Conservation (phyloP, 495 filamentous ascomycete genomes). For the Halenospora varia region DNA sequence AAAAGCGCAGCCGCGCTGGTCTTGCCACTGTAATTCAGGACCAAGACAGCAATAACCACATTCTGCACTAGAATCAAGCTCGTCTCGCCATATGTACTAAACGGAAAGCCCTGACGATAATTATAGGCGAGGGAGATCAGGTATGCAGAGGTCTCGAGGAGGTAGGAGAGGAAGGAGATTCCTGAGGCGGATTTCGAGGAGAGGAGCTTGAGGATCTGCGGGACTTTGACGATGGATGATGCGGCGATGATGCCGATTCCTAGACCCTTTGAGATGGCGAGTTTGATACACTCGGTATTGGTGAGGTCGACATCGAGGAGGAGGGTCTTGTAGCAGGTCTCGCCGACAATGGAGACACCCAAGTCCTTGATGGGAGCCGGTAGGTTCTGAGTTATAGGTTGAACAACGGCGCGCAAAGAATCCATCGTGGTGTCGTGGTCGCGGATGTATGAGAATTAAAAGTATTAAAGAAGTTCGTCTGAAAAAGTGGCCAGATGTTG, state of each 20-base stretch:
- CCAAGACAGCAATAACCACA: constrained; percentile 77
- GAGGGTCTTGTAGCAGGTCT: constrained; percentile 76
- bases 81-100: constrained; percentile 94
- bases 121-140: constrained; percentile 89
- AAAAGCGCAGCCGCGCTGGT: constrained; percentile 60
- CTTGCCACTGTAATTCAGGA: constrained; percentile 73
- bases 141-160: constrained; percentile 82
- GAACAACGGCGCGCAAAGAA: constrained; percentile 59
- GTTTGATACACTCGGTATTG: constrained; percentile 71
- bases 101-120: constrained; percentile 82
- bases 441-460: background rate
- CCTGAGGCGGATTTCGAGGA: constrained; percentile 73
- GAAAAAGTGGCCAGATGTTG: too few species aligned
- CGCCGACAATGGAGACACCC: constrained; percentile 74
- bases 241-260: constrained; percentile 89
- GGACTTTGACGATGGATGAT: constrained; percentile 88
- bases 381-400: constrained; percentile 74
- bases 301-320: constrained; percentile 74
- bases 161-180: constrained; percentile 83
- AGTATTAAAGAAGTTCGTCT: background rate
- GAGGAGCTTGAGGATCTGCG: constrained; percentile 89
- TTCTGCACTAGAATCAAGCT: constrained; percentile 89
- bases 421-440: constrained; percentile 38
- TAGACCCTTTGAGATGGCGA: constrained; percentile 85
- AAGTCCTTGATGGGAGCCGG: constrained; percentile 72